Conservation (phyloP, 202 grass and related monocot species). For the Hordeum pubiflorum region DNA sequence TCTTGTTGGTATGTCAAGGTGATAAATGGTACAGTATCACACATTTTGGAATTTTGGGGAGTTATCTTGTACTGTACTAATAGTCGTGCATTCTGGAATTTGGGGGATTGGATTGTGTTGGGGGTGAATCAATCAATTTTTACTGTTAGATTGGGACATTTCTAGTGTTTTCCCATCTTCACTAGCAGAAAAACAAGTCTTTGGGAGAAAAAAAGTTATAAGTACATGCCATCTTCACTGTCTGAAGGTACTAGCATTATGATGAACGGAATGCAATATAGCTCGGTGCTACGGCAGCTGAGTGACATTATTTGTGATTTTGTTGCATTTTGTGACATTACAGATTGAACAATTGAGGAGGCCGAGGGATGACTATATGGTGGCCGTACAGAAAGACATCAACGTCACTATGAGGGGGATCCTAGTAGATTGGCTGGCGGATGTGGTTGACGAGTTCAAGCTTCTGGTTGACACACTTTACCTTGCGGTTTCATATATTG, state of each 20-base stretch:
- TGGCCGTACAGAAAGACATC: constrained; percentile 35
- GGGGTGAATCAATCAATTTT: background rate
- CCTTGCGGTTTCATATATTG: constrained; percentile 38
- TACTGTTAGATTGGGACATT: background rate
- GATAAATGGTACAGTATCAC: background rate
- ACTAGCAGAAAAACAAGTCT: background rate
- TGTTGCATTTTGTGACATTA: background rate
- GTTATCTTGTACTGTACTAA: background rate
- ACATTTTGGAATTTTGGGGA: background rate
- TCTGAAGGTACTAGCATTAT: background rate
- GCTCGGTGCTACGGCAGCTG: background rate
- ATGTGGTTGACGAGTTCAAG: constrained; percentile 29
- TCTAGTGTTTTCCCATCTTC: background rate
- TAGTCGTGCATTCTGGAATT: background rate
- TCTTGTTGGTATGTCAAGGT: background rate
- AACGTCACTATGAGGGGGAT: constrained; percentile 28
- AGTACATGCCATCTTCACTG: background rate
- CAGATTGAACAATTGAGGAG: constrained; percentile 37
- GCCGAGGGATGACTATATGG: constrained; percentile 26
- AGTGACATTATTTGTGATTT: background rate
- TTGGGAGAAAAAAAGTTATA: background rate
- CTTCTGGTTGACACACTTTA: constrained; percentile 37
- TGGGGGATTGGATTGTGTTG: background rate
- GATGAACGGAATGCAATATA: background rate
- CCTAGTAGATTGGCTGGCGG: constrained; percentile 49